Conservation (phyloP, 768 basidiomycete genomes). For the Podaxis sp. region DNA sequence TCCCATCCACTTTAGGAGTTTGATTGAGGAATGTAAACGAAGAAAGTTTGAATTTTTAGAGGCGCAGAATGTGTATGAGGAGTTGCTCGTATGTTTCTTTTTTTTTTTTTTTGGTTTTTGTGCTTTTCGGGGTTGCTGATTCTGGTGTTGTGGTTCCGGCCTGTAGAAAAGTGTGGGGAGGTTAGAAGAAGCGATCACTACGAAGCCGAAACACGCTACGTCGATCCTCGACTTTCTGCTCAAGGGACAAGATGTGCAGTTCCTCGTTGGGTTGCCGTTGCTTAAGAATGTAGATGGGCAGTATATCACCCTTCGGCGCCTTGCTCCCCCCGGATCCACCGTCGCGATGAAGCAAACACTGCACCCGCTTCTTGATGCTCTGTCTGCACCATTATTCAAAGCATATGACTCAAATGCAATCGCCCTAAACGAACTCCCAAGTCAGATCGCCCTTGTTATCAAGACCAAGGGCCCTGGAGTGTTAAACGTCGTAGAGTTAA, state of each 20-base stretch:
- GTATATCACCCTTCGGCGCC: conserved; percentile 21
- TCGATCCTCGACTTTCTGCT: conserved; percentile 34
- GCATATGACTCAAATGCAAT: conserved; percentile 23
- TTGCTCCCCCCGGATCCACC: background rate
- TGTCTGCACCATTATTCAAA: background rate
- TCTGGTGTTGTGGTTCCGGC: background rate
- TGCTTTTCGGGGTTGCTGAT: background rate
- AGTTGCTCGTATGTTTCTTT: background rate
- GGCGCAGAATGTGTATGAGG: conserved; percentile 1
- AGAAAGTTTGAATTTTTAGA: conserved; percentile 3
- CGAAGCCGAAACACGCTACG: background rate
- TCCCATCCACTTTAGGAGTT: background rate
- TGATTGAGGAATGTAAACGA: background rate
- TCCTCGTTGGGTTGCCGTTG: conserved; percentile 38
- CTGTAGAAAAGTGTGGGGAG: background rate
- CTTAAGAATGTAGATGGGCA: conserved; percentile 28
- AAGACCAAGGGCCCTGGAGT: conserved; percentile 19
- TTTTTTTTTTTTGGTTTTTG: background rate
- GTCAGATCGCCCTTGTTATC: conserved; percentile 21
- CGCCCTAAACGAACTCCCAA: conserved; percentile 26
- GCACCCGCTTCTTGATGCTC: conserved; percentile 27
- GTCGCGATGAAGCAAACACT: background rate
- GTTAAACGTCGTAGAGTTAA: conserved; percentile 32
- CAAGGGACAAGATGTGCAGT: conserved; percentile 26
- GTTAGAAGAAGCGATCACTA: background rate